A percentile compares a stretch with the other conserved stretches of the same genome.
phyloP scores from a whole-genome alignment of 1,284 basidiomycete species.

The Ganoderma lingzhi region DNA sequence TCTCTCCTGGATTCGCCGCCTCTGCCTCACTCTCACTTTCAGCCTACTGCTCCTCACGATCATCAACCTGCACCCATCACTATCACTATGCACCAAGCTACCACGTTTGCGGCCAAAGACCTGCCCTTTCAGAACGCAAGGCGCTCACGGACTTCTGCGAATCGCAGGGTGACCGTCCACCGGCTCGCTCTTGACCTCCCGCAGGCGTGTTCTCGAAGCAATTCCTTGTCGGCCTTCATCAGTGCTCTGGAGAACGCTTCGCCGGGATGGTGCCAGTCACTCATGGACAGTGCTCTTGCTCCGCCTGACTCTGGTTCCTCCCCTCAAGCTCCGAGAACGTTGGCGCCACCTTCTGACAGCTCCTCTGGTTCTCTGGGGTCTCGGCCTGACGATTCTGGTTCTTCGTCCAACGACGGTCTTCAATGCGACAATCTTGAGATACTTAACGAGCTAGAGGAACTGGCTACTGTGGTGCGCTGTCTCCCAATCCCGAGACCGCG shows the following conservation, averaged over 20 bases:
- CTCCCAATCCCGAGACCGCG: slow-evolving; percentile 19
- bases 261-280: slow-evolving; percentile 32
- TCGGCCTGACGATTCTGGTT: not conserved
- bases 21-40: not conserved
- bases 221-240: slow-evolving; percentile 27
- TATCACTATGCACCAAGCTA: slow-evolving; percentile 12
- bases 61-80: not conserved
- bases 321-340: not conserved
- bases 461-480: slow-evolving; percentile 12
- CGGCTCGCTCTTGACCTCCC: slow-evolving; percentile 29
- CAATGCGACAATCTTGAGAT: slow-evolving; percentile 16
- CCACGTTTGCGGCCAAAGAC: not conserved
- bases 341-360: not conserved
- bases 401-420: not conserved
- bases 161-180: slow-evolving; percentile 27
- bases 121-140: not conserved
- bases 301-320: slow-evolving; percentile 4
- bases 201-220: slow-evolving; percentile 20
- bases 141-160: slow-evolving; percentile 9
- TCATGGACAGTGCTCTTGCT: slow-evolving; percentile 28
- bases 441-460: slow-evolving; percentile 24
- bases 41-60: not conserved
- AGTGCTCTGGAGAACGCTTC: slow-evolving; percentile 28
- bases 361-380: not conserved
- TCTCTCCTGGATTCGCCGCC: slow-evolving; percentile 3